Base-by-base conservation (phyloP, 2,329 filamentous ascomycete genomes). In the Leptodontidium sp. region DNA sequence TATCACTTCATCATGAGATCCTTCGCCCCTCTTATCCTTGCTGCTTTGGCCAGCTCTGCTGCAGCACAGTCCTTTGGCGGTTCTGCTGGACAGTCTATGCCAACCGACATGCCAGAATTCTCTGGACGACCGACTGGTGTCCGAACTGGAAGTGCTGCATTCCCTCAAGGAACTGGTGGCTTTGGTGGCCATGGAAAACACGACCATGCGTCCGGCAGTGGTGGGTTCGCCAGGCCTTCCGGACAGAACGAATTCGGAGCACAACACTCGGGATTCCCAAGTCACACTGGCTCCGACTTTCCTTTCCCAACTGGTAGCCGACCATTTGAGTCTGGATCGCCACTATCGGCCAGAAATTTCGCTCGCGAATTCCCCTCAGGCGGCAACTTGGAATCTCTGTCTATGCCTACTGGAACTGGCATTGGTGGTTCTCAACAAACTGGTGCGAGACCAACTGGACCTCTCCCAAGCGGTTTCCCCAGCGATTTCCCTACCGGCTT, bases 41-140 rank as follows among this genome's bases (percentile, higher is more conserved):
- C 61, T 61, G 61, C 66, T 61, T 55, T 68, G 66, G 66, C 61
- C 61, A 65, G 61, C 61, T 65, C 61, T 61, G 61, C 61, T 40
- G 65, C 66, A 50, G 66, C 66, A 43, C 55, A 68, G 35, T 61
- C 45, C 17, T 64, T 57, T 38, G 64, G 53, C 49, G 43, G 26
- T 40, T 40, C 55, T 65, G 64, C 53, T 65, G 63, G 52, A 26
- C 63, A 65, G 40, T 32, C 49, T 35, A n/a, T 50, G 17, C 29
- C 29, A 49, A 63, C 61, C 8, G 47, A 50, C 9, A 21, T 50
- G 29, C 17, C 17, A 12, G 11, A 40, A 40, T 40, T 40, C 38
- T 63, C 45, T n/a, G 29, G 52, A n/a, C 52, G 26, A n/a, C 40
- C 53, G 12, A 40, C 64, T 49, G 52, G 53, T 35, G 35, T 64